phyloP scores from a whole-genome alignment of 805 yeast genomes.

The Nakazawaea ishiwadae region DNA sequence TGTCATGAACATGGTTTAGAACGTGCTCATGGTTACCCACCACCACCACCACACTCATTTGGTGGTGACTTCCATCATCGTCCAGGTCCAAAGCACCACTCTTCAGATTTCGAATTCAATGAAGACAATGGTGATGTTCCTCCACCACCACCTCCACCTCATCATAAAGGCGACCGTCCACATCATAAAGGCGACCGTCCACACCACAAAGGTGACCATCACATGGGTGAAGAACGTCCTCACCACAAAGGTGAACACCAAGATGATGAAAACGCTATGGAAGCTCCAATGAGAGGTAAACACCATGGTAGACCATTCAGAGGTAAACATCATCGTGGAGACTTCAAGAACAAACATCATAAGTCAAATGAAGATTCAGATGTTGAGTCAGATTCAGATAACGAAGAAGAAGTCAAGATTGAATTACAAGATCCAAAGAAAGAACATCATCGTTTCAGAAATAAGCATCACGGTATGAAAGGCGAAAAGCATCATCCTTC shows the following conservation, averaged over 20 bases:
- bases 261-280: neutral
- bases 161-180: too few species aligned
- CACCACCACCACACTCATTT: neutral
- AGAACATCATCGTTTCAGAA: too few species aligned
- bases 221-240: neutral
- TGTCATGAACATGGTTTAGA: neutral
- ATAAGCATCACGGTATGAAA: neutral
- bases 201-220: neutral
- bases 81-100: neutral
- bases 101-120: neutral
- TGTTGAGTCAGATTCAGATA: neutral
- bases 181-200: too few species aligned
- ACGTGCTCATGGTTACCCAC: neutral
- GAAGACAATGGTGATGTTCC: neutral
- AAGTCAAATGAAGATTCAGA: too few species aligned
- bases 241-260: slow-evolving; percentile 1
- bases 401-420: neutral
- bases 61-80: neutral
- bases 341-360: too few species aligned
- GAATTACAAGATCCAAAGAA: neutral
- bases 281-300: neutral
- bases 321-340: neutral
- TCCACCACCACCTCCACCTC: too few species aligned
- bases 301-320: slow-evolving; percentile 1
- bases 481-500: neutral